Conservation (phyloP, 768 basidiomycete species). For the Boletus speciosus region DNA sequence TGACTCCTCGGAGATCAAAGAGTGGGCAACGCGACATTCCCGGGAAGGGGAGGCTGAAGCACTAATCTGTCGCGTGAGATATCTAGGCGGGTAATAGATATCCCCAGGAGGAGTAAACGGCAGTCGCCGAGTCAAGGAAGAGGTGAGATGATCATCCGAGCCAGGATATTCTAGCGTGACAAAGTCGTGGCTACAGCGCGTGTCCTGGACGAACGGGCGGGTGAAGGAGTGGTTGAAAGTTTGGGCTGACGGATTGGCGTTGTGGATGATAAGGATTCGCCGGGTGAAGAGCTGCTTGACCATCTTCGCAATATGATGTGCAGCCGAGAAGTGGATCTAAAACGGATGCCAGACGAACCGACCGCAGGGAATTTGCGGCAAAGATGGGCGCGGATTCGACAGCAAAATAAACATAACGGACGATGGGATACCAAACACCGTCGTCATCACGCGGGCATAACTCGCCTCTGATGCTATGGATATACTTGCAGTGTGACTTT, state of each 20-base stretch:
- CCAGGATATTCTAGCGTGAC: not conserved
- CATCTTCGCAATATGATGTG: slow-evolving; percentile 26
- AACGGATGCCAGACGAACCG: slow-evolving; percentile 18
- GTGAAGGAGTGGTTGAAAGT: not conserved
- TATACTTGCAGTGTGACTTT: slow-evolving; percentile 19
- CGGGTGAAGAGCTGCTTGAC: slow-evolving; percentile 3
- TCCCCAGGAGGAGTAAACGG: slow-evolving; percentile 11
- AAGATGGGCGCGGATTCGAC: slow-evolving; percentile 9
- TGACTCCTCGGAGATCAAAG: slow-evolving; percentile 29
- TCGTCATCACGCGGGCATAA: slow-evolving; percentile 18
- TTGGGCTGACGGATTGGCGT: slow-evolving; percentile 10
- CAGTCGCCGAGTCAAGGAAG: slow-evolving; percentile 16
- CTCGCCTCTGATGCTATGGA: slow-evolving; percentile 14
- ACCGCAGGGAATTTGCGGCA: slow-evolving; percentile 12
- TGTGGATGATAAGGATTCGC: slow-evolving; percentile 8
- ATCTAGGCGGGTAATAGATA: slow-evolving; percentile 17
- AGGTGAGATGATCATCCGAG: slow-evolving; percentile 8
- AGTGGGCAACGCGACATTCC: slow-evolving; percentile 6
- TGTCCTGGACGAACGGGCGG: not conserved
- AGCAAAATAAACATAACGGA: slow-evolving; percentile 22
- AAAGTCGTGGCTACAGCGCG: not conserved
- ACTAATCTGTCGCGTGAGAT: slow-evolving; percentile 21
- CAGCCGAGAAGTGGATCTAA: slow-evolving; percentile 17
- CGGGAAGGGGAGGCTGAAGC: slow-evolving; percentile 11
- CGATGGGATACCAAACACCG: slow-evolving; percentile 13